Base-by-base conservation (phyloP, 148 eudicot genomes). In the Cornus kousa region DNA sequence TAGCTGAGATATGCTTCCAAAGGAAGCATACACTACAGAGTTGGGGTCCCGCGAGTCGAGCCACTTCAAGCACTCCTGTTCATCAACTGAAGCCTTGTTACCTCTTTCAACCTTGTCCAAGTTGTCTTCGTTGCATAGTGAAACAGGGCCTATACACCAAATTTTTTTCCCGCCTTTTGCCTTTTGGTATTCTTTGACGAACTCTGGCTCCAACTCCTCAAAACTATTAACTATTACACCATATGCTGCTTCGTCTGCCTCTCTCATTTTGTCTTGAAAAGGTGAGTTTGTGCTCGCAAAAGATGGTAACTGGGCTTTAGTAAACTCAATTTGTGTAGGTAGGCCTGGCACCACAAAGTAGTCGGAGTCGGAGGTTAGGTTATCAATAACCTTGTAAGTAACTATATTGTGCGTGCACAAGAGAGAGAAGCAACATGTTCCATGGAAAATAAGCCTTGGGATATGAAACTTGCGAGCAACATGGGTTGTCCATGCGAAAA, bases 371-470 rank as follows among this genome's bases (percentile, higher is more conserved):
- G 87, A 79, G 2, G 31, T 16, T 12, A 81, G 2, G 4, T 46
- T 13, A 37, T 77, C 85, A 23, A 79, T 28, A 53, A 67, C 59
- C n/a, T 73, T 65, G 68, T n/a, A 57, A 9, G 1, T 14, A 28
- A 20, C 13, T 4, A 87, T 23, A 28, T 80, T 79, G 19, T 87
- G 82, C 4, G 81, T 46, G 62, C 89, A 88, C 64, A 87, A 19
- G 16, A 89, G 88, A 2, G 86, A 80, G 79, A 90, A 90, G 75
- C 91, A 90, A 71, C 90, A 80, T 48, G 83, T 87, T n/a, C 91
- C 94, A 31, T 88, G 89, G 78, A 88, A 88, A 76, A 85, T 79
- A 71, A 88, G 22, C 33, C 89, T 75, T 4, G 91, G 93, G 55
- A 90, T 82, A 19, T 73, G 33, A 50, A 86, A 74, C n/a, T 79